Conservation (phyloP, 2,329 filamentous ascomycete species). For the Pyrenophora teres region DNA sequence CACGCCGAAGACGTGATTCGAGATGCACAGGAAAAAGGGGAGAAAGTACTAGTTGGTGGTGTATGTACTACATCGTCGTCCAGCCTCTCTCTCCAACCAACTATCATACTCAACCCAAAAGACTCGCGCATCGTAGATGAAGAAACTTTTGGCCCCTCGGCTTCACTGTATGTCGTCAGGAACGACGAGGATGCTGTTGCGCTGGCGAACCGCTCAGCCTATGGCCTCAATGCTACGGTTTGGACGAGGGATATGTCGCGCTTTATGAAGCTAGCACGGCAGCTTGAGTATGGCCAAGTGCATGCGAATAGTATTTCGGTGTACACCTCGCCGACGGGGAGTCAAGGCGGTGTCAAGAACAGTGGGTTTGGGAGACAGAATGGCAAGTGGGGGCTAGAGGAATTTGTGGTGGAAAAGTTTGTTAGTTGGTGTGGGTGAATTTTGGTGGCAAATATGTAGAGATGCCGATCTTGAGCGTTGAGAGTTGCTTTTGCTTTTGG, state of each 20-base stretch:
- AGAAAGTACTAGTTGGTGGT: slow-evolving; percentile 56
- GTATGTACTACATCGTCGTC: slow-evolving; percentile 17
- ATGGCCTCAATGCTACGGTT: slow-evolving; percentile 72
- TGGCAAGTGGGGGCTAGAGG: slow-evolving; percentile 48
- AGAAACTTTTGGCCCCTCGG: slow-evolving; percentile 77
- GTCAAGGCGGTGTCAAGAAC: slow-evolving; percentile 54
- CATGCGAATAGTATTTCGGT: slow-evolving; percentile 55
- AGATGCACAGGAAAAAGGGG: slow-evolving; percentile 56
- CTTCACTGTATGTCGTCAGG: slow-evolving; percentile 68
- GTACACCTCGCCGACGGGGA: slow-evolving; percentile 51
- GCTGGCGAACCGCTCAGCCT: slow-evolving; percentile 82
- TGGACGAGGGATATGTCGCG: slow-evolving; percentile 67
- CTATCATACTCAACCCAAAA: slow-evolving; percentile 61
- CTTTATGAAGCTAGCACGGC: slow-evolving; percentile 46
- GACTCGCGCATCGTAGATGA: slow-evolving; percentile 72
- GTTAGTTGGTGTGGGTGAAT: slow-evolving; percentile 38
- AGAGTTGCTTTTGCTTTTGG: no score
- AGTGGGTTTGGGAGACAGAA: slow-evolving; percentile 54
- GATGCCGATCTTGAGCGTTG: neutral
- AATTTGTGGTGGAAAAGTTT: slow-evolving; percentile 49
- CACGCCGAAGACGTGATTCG: slow-evolving; percentile 51
- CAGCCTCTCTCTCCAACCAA: slow-evolving; percentile 32
- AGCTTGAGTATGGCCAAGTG: slow-evolving; percentile 53
- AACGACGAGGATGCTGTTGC: slow-evolving; percentile 70
- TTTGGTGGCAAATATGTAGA: no score